These are phyloP conservation scores for Pseudogymnoascus sp. DNA, from an alignment of 2,329 filamentous ascomycete genomes.

Conservation along the genomic window DNA sequence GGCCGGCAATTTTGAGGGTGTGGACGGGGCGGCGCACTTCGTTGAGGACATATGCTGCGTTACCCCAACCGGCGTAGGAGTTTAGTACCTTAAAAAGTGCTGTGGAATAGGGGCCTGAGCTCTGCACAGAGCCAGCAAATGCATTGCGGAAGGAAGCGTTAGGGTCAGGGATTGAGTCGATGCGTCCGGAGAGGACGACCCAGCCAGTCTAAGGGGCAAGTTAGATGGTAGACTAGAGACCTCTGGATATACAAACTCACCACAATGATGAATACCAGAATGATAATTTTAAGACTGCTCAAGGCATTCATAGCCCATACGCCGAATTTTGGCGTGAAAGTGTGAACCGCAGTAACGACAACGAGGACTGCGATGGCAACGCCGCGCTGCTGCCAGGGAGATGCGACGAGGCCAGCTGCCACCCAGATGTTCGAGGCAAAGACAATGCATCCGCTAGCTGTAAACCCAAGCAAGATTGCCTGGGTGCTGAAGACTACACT, in stretches of 20 bases:
- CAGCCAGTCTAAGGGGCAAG: constrained; percentile 25
- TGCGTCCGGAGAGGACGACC: constrained; percentile 31
- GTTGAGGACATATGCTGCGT: constrained; percentile 46
- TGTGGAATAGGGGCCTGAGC: constrained; percentile 34
- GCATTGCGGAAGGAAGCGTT: constrained; percentile 37
- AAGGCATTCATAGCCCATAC: constrained; percentile 39
- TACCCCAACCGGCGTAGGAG: constrained; percentile 45
- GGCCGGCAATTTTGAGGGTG: constrained; percentile 48
- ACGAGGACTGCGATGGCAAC: constrained; percentile 39
- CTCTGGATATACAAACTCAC: constrained; percentile 9
- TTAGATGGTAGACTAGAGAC: neutral
- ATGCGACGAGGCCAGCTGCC: constrained; percentile 37
- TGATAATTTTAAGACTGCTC: constrained; percentile 38
- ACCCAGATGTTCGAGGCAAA: constrained; percentile 44
- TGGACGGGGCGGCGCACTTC: constrained; percentile 48
- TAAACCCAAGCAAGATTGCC: constrained; percentile 41
- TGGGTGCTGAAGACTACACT: constrained; percentile 45
- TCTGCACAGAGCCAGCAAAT: constrained; percentile 39
- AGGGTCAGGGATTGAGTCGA: constrained; percentile 19
- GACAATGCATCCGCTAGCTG: constrained; percentile 58
- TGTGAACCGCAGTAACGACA: constrained; percentile 38
- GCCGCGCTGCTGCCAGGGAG: constrained; percentile 39
- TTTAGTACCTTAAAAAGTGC: constrained; percentile 48
- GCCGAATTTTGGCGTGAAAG: constrained; percentile 36
- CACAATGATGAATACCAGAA: constrained; percentile 38